A percentile compares a stretch with the other conserved stretches of the same genome.
These are phyloP conservation scores for Barbarea vulgaris DNA, from an alignment of 345 rosid species.

Conservation along the genomic window DNA sequence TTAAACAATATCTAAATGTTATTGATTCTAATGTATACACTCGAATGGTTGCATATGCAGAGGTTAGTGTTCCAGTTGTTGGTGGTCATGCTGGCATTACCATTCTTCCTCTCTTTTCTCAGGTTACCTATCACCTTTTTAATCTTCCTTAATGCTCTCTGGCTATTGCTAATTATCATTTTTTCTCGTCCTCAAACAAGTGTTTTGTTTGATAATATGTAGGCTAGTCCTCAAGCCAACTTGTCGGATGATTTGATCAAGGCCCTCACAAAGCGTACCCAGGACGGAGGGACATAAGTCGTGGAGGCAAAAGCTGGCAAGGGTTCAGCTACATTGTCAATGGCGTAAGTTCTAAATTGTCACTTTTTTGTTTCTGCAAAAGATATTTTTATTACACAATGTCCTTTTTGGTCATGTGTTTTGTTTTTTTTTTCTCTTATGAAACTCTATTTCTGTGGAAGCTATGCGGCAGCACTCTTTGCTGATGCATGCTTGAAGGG, in stretches of 20 bases:
- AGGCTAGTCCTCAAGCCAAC: constrained; percentile 85
- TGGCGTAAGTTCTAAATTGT: constrained; percentile 67
- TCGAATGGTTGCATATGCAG: constrained; percentile 41
- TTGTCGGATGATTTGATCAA: constrained; percentile 57
- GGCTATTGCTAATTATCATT: background rate
- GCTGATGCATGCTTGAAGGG: constrained; percentile 90
- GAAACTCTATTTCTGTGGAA: constrained; percentile 5
- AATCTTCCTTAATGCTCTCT: no score
- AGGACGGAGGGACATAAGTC: constrained; percentile 93
- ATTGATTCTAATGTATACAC: background rate
- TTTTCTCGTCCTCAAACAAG: background rate
- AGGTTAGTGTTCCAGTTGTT: constrained; percentile 68
- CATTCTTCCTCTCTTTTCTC: constrained; percentile 72
- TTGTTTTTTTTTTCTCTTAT: constrained; percentile 13
- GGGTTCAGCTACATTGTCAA: constrained; percentile 86
- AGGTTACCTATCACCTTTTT: constrained; percentile 47
- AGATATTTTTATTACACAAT: background rate
- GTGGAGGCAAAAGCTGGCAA: constrained; percentile 94
- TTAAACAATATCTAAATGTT: background rate
- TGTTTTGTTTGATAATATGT: constrained; percentile 6
- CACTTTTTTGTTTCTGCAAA: background rate
- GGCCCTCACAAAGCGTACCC: constrained; percentile 83
- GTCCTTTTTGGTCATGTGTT: background rate
- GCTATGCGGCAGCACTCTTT: constrained; percentile 87
- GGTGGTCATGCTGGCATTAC: constrained; percentile 84